Percentiles rank a stretch among this genome's conserved stretches.
Evolutionary conservation across 192 early-diverging fungal genomes (phyloP).

Genomic region (Coemansia sp.): DNA sequence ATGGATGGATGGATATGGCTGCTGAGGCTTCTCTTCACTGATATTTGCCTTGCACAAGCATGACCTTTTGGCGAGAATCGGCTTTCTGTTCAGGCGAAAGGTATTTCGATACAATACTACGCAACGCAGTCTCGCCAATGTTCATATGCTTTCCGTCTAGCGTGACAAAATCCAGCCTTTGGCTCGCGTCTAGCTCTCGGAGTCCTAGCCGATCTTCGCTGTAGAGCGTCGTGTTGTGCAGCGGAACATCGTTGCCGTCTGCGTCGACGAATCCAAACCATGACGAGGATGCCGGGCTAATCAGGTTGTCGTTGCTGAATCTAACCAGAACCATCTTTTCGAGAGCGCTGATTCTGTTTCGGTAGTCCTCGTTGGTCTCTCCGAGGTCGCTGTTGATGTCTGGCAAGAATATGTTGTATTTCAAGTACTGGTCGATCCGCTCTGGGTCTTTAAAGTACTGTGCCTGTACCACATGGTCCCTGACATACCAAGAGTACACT

Average conservation of each 20-base stretch:
- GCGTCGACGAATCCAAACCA: constrained; percentile 74
- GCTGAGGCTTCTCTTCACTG: neutral
- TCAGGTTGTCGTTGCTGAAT: constrained; percentile 78
- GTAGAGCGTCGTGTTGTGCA: constrained; percentile 64
- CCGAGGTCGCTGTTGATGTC: constrained; percentile 80
- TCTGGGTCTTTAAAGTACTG: constrained; percentile 86
- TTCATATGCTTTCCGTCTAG: constrained; percentile 47
- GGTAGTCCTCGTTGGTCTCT: constrained; percentile 61
- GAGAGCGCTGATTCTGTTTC: constrained; percentile 58
- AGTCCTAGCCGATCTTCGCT: constrained; percentile 73
- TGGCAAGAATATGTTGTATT: constrained; percentile 82
- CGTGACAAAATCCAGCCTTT: constrained; percentile 28
- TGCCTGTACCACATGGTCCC: constrained; percentile 83
- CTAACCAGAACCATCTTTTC: constrained; percentile 80
- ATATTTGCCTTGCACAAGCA: constrained; percentile 1
- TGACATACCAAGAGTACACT: constrained; percentile 83
- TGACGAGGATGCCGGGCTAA: constrained; percentile 65
- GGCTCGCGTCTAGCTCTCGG: constrained; percentile 54
- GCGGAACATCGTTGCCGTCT: constrained; percentile 50
- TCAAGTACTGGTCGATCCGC: constrained; percentile 69
- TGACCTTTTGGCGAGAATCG: neutral
- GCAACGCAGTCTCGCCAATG: constrained; percentile 27
- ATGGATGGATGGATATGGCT: neutral
- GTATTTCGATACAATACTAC: constrained; percentile 29
- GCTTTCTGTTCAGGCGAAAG: constrained; percentile 11